Evolutionary conservation across 1,284 basidiomycete species (phyloP).

Genomic region (Cryptococcus hybrid): DNA sequence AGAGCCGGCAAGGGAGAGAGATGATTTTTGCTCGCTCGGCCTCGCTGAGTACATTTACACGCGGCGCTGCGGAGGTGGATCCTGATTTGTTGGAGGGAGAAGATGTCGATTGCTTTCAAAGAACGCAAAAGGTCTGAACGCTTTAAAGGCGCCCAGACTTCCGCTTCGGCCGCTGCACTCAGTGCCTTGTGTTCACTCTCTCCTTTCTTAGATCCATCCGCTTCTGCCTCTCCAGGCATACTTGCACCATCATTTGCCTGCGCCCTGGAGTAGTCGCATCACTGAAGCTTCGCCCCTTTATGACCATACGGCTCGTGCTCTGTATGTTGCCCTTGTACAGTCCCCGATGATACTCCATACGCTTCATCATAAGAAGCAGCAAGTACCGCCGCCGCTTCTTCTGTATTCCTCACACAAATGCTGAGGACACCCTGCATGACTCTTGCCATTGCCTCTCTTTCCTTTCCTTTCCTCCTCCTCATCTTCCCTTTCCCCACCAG

Average conservation of each 20-base stretch:
- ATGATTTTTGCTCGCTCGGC: constrained; percentile 32
- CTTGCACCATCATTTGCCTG: not conserved
- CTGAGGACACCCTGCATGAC: not conserved
- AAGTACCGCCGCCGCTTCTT: not conserved
- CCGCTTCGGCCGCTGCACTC: not conserved
- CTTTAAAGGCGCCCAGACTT: not conserved
- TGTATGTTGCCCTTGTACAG: not conserved
- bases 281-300: too few species aligned
- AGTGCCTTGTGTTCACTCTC: not conserved
- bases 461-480: constrained; percentile 41
- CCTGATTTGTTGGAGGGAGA: too few species aligned
- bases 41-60: constrained; percentile 42
- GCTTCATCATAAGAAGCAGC: not conserved
- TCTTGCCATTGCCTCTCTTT: constrained; percentile 33
- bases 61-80: not conserved
- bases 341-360: too few species aligned
- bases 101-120: not conserved
- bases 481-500: constrained; percentile 42
- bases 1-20: constrained; percentile 42
- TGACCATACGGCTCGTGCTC: too few species aligned
- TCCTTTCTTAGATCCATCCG: too few species aligned
- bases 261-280: too few species aligned
- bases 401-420: not conserved
- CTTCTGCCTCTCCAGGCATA: too few species aligned
- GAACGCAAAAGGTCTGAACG: not conserved